phyloP scores from a whole-genome alignment of 495 filamentous ascomycete genomes.

The Penicillium riverlandense region DNA sequence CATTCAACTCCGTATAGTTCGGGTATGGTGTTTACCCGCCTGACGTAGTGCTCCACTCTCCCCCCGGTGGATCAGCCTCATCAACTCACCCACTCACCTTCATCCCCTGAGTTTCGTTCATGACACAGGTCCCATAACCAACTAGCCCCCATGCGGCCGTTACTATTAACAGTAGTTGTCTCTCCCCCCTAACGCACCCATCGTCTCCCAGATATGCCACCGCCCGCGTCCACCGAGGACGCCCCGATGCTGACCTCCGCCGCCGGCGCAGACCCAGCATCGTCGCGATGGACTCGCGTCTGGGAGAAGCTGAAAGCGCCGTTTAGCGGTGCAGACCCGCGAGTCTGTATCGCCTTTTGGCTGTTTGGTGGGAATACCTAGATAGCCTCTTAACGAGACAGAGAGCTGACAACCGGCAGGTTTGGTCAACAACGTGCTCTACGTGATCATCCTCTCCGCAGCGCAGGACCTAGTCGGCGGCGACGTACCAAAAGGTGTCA shows the following conservation, averaged over 20 bases:
- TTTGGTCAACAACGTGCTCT: constrained; percentile 95
- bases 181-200: neutral
- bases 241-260: constrained; percentile 49
- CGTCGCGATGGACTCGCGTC: constrained; percentile 66
- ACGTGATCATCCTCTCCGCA: constrained; percentile 93
- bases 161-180: no score
- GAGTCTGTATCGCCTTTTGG: constrained; percentile 82
- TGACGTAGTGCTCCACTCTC: no score
- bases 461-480: constrained; percentile 91
- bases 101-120: no score
- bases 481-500: constrained; percentile 75
- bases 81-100: no score
- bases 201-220: constrained; percentile 11
- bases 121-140: no score
- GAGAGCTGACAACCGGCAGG: constrained; percentile 40
- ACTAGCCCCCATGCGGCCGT: no score
- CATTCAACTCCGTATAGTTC: no score
- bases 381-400: neutral
- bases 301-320: constrained; percentile 53
- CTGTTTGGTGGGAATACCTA: constrained; percentile 61
- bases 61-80: no score
- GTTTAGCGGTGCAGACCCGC: constrained; percentile 61
- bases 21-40: no score
- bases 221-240: constrained; percentile 9
- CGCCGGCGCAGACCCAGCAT: constrained; percentile 53